Evolutionary conservation across 75 land plant genomes (phyloP).

Genomic region (Sequoia sempervirens): DNA sequence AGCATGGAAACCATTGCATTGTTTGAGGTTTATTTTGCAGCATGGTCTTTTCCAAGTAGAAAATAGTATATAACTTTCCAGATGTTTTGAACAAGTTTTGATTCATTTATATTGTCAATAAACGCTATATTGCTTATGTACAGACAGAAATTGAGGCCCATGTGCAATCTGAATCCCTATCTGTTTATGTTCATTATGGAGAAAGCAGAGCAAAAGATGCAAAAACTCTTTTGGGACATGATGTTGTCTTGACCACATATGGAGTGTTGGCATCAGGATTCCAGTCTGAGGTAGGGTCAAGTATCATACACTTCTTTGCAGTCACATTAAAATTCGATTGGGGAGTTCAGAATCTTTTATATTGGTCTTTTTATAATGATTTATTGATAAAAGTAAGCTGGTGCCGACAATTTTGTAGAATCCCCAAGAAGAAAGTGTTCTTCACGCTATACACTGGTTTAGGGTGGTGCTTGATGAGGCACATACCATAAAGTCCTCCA

Average conservation of each 20-base stretch:
- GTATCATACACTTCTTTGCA: background rate
- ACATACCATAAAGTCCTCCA: conserved; percentile 79
- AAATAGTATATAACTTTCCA: background rate
- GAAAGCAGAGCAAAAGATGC: conserved; percentile 57
- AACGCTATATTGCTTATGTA: background rate
- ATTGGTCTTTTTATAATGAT: background rate
- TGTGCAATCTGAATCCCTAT: conserved; percentile 47
- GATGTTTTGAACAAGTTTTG: background rate
- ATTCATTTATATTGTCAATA: background rate
- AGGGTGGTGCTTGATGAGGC: conserved; percentile 96
- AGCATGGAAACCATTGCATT: background rate
- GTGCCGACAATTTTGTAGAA: conserved; percentile 27
- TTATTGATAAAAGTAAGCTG: background rate
- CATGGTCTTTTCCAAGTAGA: background rate
- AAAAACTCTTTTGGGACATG: conserved; percentile 52
- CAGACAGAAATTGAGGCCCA: conserved; percentile 91
- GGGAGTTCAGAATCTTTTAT: background rate
- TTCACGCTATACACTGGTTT: conserved; percentile 77
- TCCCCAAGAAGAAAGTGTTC: conserved; percentile 62
- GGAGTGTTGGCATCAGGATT: conserved; percentile 82
- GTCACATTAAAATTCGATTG: background rate
- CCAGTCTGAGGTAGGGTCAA: conserved; percentile 52
- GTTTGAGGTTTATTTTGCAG: background rate
- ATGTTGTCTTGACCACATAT: conserved; percentile 90
- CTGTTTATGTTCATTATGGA: conserved; percentile 88